phyloP scores from a whole-genome alignment of 495 filamentous ascomycete species.

The Penicillium coprophilum region DNA sequence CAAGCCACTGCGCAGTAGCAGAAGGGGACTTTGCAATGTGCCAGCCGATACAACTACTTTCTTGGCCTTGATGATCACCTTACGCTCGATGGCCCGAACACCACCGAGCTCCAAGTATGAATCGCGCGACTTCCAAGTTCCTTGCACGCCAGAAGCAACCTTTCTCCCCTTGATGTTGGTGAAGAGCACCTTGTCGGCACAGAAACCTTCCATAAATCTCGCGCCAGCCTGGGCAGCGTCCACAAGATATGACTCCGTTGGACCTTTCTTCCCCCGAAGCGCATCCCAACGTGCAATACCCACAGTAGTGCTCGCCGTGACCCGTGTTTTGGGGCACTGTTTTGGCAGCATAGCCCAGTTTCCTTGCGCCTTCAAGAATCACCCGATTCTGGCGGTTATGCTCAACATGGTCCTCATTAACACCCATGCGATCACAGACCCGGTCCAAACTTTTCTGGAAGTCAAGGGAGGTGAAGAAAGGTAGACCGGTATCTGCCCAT shows the following conservation, averaged over 20 bases:
- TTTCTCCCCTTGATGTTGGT: constrained; percentile 53
- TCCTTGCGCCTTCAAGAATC: constrained; percentile 71
- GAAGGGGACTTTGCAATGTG: constrained; percentile 68
- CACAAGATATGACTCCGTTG: constrained; percentile 71
- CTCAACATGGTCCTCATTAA: constrained; percentile 60
- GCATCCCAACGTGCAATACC: constrained; percentile 79
- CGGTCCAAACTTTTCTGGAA: constrained; percentile 77
- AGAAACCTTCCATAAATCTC: constrained; percentile 75
- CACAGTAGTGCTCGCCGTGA: constrained; percentile 66
- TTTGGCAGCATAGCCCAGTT: constrained; percentile 70
- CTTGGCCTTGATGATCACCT: constrained; percentile 74
- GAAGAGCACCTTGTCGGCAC: constrained; percentile 67
- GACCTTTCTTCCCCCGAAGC: constrained; percentile 72
- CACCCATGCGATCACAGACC: constrained; percentile 73
- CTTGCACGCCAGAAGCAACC: constrained; percentile 65
- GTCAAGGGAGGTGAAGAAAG: constrained; percentile 72
- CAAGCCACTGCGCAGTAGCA: constrained; percentile 71
- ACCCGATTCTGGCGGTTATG: constrained; percentile 70
- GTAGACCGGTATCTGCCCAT: constrained; percentile 72
- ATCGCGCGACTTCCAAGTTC: constrained; percentile 72
- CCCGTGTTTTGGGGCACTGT: constrained; percentile 79
- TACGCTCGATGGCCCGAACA: constrained; percentile 45
- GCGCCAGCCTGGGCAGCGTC: constrained; percentile 76
- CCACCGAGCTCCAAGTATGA: constrained; percentile 55
- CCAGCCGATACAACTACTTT: constrained; percentile 77